phyloP scores from a whole-genome alignment of 495 filamentous ascomycete species.

The Lasiosphaeria ovina region DNA sequence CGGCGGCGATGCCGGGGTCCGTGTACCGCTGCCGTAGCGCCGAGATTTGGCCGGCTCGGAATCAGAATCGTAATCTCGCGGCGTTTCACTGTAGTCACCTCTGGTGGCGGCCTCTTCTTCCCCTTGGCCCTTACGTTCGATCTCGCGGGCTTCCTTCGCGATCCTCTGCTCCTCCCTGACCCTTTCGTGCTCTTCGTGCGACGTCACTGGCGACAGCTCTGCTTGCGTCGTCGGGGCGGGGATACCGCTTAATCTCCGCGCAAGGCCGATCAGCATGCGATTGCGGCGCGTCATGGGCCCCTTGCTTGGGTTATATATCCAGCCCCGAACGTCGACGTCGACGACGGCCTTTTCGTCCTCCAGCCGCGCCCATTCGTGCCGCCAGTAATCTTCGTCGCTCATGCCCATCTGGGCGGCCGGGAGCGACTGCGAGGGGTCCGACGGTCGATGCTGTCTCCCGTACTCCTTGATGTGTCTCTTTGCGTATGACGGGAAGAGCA shows the following conservation, averaged over 20 bases:
- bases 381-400: slow-evolving; percentile 65
- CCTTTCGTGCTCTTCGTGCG: slow-evolving; percentile 42
- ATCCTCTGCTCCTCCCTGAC: slow-evolving; percentile 59
- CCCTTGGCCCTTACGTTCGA: slow-evolving; percentile 65
- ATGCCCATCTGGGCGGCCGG: slow-evolving; percentile 21
- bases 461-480: slow-evolving; percentile 58
- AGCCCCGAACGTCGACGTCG: slow-evolving; percentile 91
- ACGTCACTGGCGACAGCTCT: slow-evolving; percentile 10
- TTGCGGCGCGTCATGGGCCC: slow-evolving; percentile 89
- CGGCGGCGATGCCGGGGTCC: slow-evolving; percentile 28
- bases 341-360: slow-evolving; percentile 80
- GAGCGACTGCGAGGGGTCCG: slow-evolving; percentile 7
- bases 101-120: slow-evolving; percentile 69
- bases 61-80: slow-evolving; percentile 34
- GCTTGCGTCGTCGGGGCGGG: slow-evolving; percentile 54
- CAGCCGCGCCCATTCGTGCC: slow-evolving; percentile 63
- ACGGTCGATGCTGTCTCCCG: slow-evolving; percentile 13
- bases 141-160: slow-evolving; percentile 67
- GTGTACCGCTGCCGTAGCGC: slow-evolving; percentile 18
- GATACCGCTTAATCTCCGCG: slow-evolving; percentile 80
- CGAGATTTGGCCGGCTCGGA: slow-evolving; percentile 14
- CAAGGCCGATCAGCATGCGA: slow-evolving; percentile 77
- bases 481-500: slow-evolving; percentile 90
- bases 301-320: slow-evolving; percentile 83
- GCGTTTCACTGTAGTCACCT: slow-evolving; percentile 53